phyloP scores from a whole-genome alignment of 2,329 filamentous ascomycete species.

The Calonectria ilicicola region DNA sequence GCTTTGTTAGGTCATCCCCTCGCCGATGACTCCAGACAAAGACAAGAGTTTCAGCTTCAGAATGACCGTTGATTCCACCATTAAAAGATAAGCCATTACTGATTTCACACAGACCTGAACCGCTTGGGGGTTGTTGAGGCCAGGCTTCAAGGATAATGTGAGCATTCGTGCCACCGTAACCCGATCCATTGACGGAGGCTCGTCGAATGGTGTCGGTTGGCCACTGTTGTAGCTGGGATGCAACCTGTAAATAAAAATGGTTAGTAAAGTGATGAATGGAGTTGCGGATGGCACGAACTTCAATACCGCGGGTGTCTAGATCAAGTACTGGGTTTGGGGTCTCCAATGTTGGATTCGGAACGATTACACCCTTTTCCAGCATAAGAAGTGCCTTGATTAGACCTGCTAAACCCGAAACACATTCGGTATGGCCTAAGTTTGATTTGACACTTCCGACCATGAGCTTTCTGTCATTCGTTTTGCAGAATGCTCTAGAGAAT shows the following conservation, averaged over 20 bases:
- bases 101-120: not conserved
- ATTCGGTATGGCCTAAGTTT: not conserved
- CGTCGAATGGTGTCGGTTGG: not conserved
- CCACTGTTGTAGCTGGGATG: not conserved
- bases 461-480: not conserved
- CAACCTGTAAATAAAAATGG: not conserved
- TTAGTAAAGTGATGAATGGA: not conserved
- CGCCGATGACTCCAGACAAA: not conserved
- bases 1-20: not conserved
- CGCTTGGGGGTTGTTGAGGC: not conserved
- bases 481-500: not conserved
- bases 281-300: not conserved
- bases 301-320: not conserved
- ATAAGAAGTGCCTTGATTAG: not conserved
- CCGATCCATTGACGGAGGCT: not conserved
- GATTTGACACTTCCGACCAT: not conserved
- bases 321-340: not conserved
- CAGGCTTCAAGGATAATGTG: not conserved
- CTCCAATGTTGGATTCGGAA: not conserved
- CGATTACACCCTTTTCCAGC: not conserved
- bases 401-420: not conserved
- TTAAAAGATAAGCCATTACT: not conserved
- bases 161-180: not conserved
- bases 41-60: not conserved
- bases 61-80: no score